Evolutionary conservation across 2,329 filamentous ascomycete genomes (phyloP), one percentile per base, ranked within the genome.

Genomic region (Ophiostoma piceae): DNA sequence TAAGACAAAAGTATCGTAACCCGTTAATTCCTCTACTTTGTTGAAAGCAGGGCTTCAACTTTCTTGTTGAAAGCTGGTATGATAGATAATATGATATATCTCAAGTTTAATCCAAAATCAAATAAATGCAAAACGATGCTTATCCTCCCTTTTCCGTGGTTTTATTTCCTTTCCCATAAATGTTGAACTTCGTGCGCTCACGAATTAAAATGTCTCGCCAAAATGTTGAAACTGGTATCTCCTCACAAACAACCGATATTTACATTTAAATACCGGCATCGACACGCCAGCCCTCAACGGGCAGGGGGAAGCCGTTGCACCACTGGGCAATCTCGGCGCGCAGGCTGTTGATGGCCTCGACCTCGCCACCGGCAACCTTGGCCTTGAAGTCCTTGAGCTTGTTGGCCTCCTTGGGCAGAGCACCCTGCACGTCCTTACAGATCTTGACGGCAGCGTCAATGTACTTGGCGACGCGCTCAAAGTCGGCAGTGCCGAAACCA

Each of bases 361-460:
- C 85, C 77, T 90, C 87, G 74, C 92, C 94, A 75, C 85, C 83
- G 71, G 91, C 87, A 73, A 97, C 92, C 87, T 92, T 94, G 79
- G 88, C 89, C 87, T 94, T 96, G 90, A 99, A 98, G 85, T 99
- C 95, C 89, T 98, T 98, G 81, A 96, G 92, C 89, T 96, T 97
- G 89, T 98, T 99, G 77, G 92, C 92, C 82, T 95, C 91, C 88
- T 97, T 97, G 80, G 95, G 94, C 32, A 98, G 87, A 74, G 85
- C 83, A 71, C 79, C 84, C 85, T 98, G 95, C 76, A 96, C 85
- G 78, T 94, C 89, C 87, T 93, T 92, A 86, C 90, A 92, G 78
- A 98, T 86, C 84, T 92, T 92, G 85, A 98, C 91, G 80, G 88
- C 87, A 77, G 89, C 85, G 80, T 96, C 92, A 76, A 98, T 97